Conservation (phyloP, 306 rosid genomes). For the Astragalus membranaceus region DNA sequence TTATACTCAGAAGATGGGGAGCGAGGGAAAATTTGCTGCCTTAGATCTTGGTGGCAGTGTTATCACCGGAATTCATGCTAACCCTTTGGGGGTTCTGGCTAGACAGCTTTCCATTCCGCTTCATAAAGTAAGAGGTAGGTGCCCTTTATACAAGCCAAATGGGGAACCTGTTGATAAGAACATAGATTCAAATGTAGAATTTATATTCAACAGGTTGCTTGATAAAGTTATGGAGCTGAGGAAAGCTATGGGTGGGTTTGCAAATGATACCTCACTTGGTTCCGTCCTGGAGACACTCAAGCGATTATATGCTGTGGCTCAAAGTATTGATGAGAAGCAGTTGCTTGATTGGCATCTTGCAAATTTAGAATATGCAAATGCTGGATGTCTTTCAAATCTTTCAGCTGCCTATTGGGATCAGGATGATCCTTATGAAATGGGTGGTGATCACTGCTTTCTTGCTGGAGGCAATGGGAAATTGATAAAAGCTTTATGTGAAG, state of each 20-base stretch:
- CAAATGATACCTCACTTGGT: slow-evolving; percentile 71
- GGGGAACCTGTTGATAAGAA: slow-evolving; percentile 61
- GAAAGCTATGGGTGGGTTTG: slow-evolving; percentile 81
- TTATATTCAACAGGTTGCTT: slow-evolving; percentile 70
- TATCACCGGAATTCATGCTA: slow-evolving; percentile 90
- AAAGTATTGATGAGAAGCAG: slow-evolving; percentile 59
- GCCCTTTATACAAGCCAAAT: slow-evolving; percentile 82
- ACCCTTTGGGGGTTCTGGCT: slow-evolving; percentile 91
- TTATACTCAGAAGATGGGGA: slow-evolving; percentile 81
- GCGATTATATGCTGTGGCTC: slow-evolving; percentile 61
- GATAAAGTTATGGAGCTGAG: slow-evolving; percentile 90
- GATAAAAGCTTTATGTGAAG: slow-evolving; percentile 74
- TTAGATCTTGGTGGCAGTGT: slow-evolving; percentile 89
- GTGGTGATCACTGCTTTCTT: slow-evolving; percentile 95
- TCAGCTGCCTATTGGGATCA: slow-evolving; percentile 96
- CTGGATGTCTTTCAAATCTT: slow-evolving; percentile 90
- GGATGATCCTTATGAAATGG: slow-evolving; percentile 97
- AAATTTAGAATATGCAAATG: slow-evolving; percentile 90
- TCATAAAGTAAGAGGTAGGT: slow-evolving; percentile 82
- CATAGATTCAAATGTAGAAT: slow-evolving; percentile 59
- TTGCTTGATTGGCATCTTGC: slow-evolving; percentile 96
- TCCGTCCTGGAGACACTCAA: slow-evolving; percentile 75
- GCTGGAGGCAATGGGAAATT: slow-evolving; percentile 90
- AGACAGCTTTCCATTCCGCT: slow-evolving; percentile 90
- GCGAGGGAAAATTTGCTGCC: slow-evolving; percentile 54